A percentile compares a stretch with the other conserved stretches of the same genome.
Evolutionary conservation across 192 early-diverging fungal species (phyloP).

Genomic region (Coemansia biformis): DNA sequence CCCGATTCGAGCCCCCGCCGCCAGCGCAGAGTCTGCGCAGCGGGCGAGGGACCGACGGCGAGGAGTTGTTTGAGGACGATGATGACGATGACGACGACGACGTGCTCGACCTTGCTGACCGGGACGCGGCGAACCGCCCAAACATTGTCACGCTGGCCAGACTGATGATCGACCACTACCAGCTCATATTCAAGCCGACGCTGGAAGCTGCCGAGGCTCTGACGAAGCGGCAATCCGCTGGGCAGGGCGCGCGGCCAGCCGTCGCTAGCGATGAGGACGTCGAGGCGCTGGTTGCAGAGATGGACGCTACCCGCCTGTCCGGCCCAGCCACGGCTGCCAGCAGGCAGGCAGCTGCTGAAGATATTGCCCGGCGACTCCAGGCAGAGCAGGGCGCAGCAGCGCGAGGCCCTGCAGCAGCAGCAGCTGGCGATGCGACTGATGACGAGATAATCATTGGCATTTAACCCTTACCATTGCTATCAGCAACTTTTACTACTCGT

Average conservation of each 20-base stretch:
- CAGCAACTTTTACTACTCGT: too few relatives aligned
- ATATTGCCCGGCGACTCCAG: conserved; percentile 35
- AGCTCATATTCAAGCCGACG: conserved; percentile 42
- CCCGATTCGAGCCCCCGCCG: conserved; percentile 17
- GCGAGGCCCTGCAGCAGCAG: conserved; percentile 3
- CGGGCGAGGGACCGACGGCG: not conserved
- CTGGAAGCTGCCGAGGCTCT: conserved; percentile 44
- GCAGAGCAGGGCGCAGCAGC: conserved; percentile 31
- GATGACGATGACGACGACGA: conserved; percentile 28
- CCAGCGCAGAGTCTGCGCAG: too few relatives aligned
- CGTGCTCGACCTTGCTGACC: conserved; percentile 15
- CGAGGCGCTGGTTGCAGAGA: conserved; percentile 36
- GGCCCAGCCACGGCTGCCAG: not conserved
- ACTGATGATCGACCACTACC: conserved; percentile 50
- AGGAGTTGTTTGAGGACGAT: not conserved
- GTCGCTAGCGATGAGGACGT: conserved; percentile 47
- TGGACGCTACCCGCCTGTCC: conserved; percentile 14
- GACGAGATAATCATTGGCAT: conserved; percentile 31
- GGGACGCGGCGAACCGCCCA: conserved; percentile 32
- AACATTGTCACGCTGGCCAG: conserved; percentile 42
- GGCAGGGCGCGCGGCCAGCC: not conserved
- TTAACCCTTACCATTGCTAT: too few relatives aligned
- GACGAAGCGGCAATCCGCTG: conserved; percentile 21
- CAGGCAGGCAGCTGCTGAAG: conserved; percentile 10
- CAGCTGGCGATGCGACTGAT: conserved; percentile 1